These are phyloP conservation scores for Calonectria honghensis DNA, from an alignment of 2,329 filamentous ascomycete genomes.

Conservation along the genomic window DNA sequence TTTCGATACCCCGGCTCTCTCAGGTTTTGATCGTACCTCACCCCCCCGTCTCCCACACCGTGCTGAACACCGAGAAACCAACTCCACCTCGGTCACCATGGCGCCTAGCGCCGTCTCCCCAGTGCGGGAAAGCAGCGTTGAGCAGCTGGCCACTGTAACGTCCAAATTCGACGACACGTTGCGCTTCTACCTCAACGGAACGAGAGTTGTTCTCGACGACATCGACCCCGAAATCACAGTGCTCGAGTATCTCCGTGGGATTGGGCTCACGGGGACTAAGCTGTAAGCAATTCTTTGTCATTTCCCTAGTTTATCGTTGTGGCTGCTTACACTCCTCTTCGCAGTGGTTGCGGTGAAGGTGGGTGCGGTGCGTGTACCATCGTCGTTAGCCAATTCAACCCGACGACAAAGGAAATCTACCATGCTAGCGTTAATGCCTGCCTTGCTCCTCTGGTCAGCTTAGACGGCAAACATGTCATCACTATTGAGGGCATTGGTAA, in stretches of 20 bases:
- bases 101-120: slow-evolving; percentile 74
- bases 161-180: slow-evolving; percentile 90
- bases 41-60: background rate
- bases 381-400: slow-evolving; percentile 94
- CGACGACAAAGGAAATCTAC: slow-evolving; percentile 93
- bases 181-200: slow-evolving; percentile 96
- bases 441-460: slow-evolving; percentile 90
- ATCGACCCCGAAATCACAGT: slow-evolving; percentile 94
- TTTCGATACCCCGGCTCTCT: background rate
- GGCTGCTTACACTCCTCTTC: slow-evolving; percentile 34
- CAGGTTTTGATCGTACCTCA: background rate
- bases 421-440: slow-evolving; percentile 98
- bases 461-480: slow-evolving; percentile 98
- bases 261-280: slow-evolving; percentile 96
- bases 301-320: background rate
- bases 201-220: slow-evolving; percentile 88
- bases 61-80: background rate
- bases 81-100: slow-evolving; percentile 62
- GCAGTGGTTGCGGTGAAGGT: slow-evolving; percentile 91
- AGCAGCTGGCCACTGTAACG: slow-evolving; percentile 72
- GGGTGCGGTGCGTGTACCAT: slow-evolving; percentile 98
- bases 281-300: slow-evolving; percentile 67
- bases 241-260: slow-evolving; percentile 92
- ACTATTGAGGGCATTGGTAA: slow-evolving; percentile 97
- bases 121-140: slow-evolving; percentile 61